phyloP scores from a whole-genome alignment of 345 rosid species.

The Eucalyptus tenuipes region DNA sequence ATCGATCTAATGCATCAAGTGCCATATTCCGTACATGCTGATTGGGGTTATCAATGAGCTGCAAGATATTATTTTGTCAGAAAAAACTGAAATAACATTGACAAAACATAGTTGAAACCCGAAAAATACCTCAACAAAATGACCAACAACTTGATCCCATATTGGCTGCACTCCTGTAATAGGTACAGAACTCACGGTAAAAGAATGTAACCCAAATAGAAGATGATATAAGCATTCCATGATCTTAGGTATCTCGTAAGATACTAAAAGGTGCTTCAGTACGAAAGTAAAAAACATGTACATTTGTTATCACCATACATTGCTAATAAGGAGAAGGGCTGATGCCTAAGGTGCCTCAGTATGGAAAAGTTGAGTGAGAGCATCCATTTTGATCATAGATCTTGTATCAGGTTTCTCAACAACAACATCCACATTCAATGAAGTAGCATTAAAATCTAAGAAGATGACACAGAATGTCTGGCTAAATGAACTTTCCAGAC shows the following conservation, averaged over 20 bases:
- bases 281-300: neutral
- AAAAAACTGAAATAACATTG: slow-evolving; percentile 2
- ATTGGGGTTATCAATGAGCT: slow-evolving; percentile 87
- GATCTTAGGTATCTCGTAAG: neutral
- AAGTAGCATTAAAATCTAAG: neutral
- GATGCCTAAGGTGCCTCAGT: neutral
- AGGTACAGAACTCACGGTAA: neutral
- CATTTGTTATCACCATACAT: neutral
- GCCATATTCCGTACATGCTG: slow-evolving; percentile 76
- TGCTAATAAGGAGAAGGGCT: neutral
- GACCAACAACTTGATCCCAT: slow-evolving; percentile 93
- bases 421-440: neutral
- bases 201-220: neutral
- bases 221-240: neutral
- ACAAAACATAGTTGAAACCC: neutral
- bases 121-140: slow-evolving; percentile 72
- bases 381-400: neutral
- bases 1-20: slow-evolving; percentile 89
- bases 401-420: neutral
- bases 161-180: slow-evolving; percentile 74
- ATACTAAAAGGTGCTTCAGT: neutral
- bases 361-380: neutral
- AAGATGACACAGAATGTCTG: neutral
- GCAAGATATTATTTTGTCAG: slow-evolving; percentile 27
- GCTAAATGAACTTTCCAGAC: neutral